Percentiles rank a stretch among this genome's conserved stretches.
phyloP scores from a whole-genome alignment of 768 basidiomycete genomes.

The Omphalotus guepiniiformis region DNA sequence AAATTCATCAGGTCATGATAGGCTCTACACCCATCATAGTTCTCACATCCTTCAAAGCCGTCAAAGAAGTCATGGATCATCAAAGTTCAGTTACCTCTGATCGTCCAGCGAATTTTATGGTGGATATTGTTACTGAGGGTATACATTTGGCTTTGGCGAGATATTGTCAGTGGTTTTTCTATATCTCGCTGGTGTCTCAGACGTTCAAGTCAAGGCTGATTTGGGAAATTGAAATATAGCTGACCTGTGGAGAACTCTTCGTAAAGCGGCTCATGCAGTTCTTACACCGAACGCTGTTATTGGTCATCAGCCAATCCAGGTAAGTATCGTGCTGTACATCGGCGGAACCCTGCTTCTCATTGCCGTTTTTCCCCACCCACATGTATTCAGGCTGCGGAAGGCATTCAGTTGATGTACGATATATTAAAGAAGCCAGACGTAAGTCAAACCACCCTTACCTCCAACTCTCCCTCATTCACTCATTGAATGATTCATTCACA shows the following conservation, averaged over 20 bases:
- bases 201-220: no score
- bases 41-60: conserved; percentile 16
- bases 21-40: conserved; percentile 20
- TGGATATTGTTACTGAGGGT: conserved; percentile 15
- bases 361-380: no score
- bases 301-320: conserved; percentile 16
- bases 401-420: neutral
- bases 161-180: conserved; percentile 9
- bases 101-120: conserved; percentile 20
- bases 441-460: no score
- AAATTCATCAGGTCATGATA: no score
- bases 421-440: no score
- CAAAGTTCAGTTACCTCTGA: conserved; percentile 19
- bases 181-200: no score
- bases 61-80: conserved; percentile 25
- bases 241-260: conserved; percentile 10
- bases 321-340: neutral
- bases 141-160: conserved; percentile 15
- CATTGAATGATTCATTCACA: conserved; percentile 9
- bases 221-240: no score
- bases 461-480: conserved; percentile 11
- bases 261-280: conserved; percentile 14
- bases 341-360: no score
- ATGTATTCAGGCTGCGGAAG: neutral
- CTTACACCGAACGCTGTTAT: conserved; percentile 18